Percentiles rank a stretch among this genome's conserved stretches.
These are phyloP conservation scores for Melocanna baccifera DNA, from an alignment of 176 grass and related monocot genomes.

Conservation along the genomic window DNA sequence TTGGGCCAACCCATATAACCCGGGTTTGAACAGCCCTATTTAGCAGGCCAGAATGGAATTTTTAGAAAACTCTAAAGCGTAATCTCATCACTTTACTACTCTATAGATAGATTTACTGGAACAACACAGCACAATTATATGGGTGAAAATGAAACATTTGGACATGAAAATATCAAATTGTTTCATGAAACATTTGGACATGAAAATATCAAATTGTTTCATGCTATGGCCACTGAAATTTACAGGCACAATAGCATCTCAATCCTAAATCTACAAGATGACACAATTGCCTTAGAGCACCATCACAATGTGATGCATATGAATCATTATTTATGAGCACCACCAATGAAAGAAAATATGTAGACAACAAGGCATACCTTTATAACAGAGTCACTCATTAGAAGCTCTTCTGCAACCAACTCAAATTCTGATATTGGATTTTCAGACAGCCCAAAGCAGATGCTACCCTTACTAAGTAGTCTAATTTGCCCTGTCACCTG, in stretches of 20 bases:
- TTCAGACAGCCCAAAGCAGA: conserved; percentile 92
- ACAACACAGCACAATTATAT: background rate
- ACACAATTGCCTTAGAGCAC: background rate
- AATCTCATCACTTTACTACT: background rate
- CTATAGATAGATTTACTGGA: background rate
- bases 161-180: background rate
- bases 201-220: background rate
- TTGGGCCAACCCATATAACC: no score
- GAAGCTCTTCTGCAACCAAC: conserved; percentile 95
- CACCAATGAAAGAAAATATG: background rate
- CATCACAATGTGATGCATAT: background rate
- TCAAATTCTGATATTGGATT: conserved; percentile 99
- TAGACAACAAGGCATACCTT: conserved; percentile 55
- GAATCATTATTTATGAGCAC: background rate
- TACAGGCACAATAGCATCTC: background rate
- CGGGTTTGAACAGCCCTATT: no score
- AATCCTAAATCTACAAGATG: background rate
- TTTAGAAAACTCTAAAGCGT: background rate
- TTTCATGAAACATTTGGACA: background rate
- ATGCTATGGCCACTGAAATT: background rate
- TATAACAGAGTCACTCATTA: conserved; percentile 98
- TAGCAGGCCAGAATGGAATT: background rate
- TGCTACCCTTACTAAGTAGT: conserved; percentile 80
- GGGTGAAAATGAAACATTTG: background rate
- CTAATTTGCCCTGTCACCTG: conserved; percentile 98